Evolutionary conservation across 2,329 filamentous ascomycete genomes (phyloP), one percentile per base, ranked within the genome.

Genomic region (Elsinoe fawcettii): DNA sequence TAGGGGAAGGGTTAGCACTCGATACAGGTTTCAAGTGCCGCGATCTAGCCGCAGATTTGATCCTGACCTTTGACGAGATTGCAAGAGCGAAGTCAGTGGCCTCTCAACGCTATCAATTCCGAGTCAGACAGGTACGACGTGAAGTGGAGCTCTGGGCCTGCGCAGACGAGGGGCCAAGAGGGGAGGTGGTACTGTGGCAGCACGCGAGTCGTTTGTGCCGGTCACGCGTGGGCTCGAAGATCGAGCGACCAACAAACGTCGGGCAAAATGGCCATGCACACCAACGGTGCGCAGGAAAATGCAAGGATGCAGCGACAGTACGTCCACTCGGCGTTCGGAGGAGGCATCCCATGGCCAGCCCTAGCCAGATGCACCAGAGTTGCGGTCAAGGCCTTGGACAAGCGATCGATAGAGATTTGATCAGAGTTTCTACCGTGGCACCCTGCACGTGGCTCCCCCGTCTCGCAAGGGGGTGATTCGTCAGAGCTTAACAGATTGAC

Each of bases 21-120:
- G 39, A 55, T 44, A 46, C 53, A 43, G n/a, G 53, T 55, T 46
- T 53, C 49, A 39, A 53, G 49, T 53, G 49, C 49, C 49, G 49
- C 20, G 32, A 53, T 53, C 49, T 53, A 53, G 49, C 49, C 49
- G 49, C 49, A 53, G 49, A 53, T 53, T 32, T 51, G 49, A 53
- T 36, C 32, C 49, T 53, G 46, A 32, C 49, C 25, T 53, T 49
- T 53, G 32, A 27, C 49, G 49, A 53, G 49, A 53, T 53, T 53
- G 34, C 32, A 39, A 53, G 18, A 53, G 20, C 32, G n/a, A 22
- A 22, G 22, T 22, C 20, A 46, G 41, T 37, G 20, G 32, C n/a
- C n/a, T 30, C 18, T 3, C 25, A 34, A 7, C 49, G 11, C 20
- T 22, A 34, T 27, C 36, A n/a, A 16, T 22, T 22, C 6, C 53